Conservation (phyloP, 768 basidiomycete genomes). For the Clitopilus passeckerianus region DNA sequence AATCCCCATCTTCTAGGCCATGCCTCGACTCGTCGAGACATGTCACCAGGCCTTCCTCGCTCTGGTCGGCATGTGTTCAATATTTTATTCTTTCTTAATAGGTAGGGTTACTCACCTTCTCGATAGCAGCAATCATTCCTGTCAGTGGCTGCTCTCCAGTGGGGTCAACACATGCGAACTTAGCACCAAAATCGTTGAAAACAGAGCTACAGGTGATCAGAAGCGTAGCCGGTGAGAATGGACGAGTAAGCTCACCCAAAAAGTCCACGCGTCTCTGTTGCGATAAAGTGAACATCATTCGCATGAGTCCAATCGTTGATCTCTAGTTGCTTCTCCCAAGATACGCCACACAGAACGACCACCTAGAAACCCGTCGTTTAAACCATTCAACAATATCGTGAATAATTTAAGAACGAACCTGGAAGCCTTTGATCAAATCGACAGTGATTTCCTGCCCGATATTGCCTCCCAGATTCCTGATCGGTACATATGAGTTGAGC, state of each 20-base stretch:
- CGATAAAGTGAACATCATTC: constrained; percentile 87
- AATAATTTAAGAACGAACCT: constrained; percentile 45
- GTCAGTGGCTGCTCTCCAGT: constrained; percentile 92
- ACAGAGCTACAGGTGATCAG: constrained; percentile 53
- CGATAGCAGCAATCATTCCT: constrained; percentile 96
- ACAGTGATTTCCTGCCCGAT: constrained; percentile 74
- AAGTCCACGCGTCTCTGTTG: constrained; percentile 87
- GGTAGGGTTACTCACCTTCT: constrained; percentile 46
- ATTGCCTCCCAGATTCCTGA: constrained; percentile 76
- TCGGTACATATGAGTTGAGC: constrained; percentile 93
- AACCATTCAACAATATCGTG: neutral
- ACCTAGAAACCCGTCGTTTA: constrained; percentile 42
- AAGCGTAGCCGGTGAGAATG: neutral
- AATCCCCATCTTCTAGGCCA: constrained; percentile 98
- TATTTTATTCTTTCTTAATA: neutral
- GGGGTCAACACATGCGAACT: constrained; percentile 95
- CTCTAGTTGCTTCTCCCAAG: constrained; percentile 81
- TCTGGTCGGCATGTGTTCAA: constrained; percentile 36
- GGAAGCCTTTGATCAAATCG: constrained; percentile 83
- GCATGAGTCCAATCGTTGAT: constrained; percentile 94
- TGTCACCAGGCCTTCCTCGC: constrained; percentile 87
- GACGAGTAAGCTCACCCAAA: constrained; percentile 65
- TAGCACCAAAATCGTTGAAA: constrained; percentile 95
- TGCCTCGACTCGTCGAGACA: constrained; percentile 97
- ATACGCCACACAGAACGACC: constrained; percentile 79